Conservation (phyloP, 2,329 filamentous ascomycete genomes). For the Xylaria sp. region DNA sequence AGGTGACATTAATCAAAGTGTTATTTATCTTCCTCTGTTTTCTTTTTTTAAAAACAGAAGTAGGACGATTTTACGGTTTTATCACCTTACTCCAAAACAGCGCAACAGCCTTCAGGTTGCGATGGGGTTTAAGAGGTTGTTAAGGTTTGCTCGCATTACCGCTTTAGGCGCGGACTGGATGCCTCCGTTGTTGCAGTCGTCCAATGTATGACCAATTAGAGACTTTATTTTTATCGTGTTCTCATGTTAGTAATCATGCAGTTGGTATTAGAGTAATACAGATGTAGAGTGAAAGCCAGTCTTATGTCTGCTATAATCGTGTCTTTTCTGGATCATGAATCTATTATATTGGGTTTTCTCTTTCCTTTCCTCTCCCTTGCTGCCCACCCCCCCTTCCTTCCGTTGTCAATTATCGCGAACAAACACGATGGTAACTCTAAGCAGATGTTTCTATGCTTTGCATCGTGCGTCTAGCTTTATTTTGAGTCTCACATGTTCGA, state of each 20-base stretch:
- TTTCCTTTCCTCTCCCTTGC: no score
- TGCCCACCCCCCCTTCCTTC: no score
- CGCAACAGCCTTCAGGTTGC: neutral
- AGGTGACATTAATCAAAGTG: no score
- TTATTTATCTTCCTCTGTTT: neutral
- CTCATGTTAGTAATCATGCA: neutral
- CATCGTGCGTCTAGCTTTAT: no score
- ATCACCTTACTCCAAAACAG: conserved; percentile 1
- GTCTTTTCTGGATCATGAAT: neutral
- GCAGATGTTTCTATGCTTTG: no score
- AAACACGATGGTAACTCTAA: no score
- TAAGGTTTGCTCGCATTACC: conserved; percentile 10
- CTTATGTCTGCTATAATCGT: neutral
- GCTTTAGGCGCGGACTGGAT: conserved; percentile 27
- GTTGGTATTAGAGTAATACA: neutral
- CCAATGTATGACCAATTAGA: conserved; percentile 18
- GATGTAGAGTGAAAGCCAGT: neutral
- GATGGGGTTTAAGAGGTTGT: conserved; percentile 16
- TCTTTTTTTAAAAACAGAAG: neutral
- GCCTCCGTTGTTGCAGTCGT: conserved; percentile 27
- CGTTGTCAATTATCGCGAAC: no score
- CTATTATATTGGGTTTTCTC: neutral
- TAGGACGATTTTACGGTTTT: neutral
- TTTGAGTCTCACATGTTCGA: no score
- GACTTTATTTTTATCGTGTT: neutral